These are phyloP conservation scores for Penicillium decumbens DNA, from an alignment of 2,329 filamentous ascomycete genomes.

Conservation along the genomic window DNA sequence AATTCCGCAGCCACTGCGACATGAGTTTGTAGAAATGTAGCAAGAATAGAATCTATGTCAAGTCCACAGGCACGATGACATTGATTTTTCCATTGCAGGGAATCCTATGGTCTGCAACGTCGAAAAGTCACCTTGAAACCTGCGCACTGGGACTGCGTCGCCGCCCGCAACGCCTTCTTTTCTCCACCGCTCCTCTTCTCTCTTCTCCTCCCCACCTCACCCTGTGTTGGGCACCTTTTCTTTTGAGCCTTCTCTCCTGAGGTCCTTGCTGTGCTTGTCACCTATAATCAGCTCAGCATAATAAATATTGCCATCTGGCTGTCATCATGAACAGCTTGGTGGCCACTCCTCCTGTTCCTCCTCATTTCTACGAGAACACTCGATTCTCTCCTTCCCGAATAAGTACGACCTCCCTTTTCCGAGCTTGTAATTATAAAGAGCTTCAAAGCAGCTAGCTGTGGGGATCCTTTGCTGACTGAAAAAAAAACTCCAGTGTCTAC, in stretches of 20 bases:
- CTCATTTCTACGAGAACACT: slow-evolving; percentile 58
- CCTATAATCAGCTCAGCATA: slow-evolving; percentile 1
- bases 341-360: slow-evolving; percentile 55
- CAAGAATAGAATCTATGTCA: not conserved
- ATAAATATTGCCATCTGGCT: slow-evolving; percentile 27
- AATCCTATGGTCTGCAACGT: slow-evolving; percentile 10
- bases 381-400: slow-evolving; percentile 57
- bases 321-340: slow-evolving; percentile 59
- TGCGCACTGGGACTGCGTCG: slow-evolving; percentile 29
- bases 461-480: slow-evolving; percentile 14
- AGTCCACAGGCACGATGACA: not conserved
- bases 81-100: slow-evolving; percentile 1
- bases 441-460: not conserved
- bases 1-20: not conserved
- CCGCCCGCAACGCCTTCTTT: slow-evolving; percentile 34
- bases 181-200: slow-evolving; percentile 34
- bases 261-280: slow-evolving; percentile 1
- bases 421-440: not conserved
- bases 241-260: slow-evolving; percentile 5
- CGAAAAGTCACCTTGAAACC: slow-evolving; percentile 18
- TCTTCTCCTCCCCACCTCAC: slow-evolving; percentile 23
- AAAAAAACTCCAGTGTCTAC: slow-evolving; percentile 31
- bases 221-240: slow-evolving; percentile 16
- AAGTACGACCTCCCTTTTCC: slow-evolving; percentile 45
- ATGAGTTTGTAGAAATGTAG: not conserved